Evolutionary conservation across 805 yeast genomes (phyloP), one percentile per base, ranked within the genome.

Genomic region (Hanseniaspora singularis): DNA sequence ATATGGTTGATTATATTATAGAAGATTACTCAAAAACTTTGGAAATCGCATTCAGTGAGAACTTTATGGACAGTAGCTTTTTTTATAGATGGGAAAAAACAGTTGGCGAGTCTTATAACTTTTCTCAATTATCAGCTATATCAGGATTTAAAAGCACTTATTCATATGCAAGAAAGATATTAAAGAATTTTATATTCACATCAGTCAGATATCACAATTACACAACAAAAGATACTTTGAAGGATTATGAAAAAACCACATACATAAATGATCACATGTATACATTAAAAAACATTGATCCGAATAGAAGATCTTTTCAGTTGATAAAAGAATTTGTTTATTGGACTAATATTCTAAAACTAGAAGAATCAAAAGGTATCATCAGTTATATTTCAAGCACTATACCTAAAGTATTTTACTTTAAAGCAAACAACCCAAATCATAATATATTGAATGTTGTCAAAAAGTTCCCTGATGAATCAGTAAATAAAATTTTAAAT

Each of bases 381-480:
- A 12, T 33, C 19, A 9, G 3, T 3, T 33, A 33, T 20, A 26
- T 19, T 19, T 33, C 38, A 8, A 7, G 8, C 20, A 24, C 38
- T 11, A 19, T 26, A 33, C 38, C 38, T 20, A 33, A 33, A 20
- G 15, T 33, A 11, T 33, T 33, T 33, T 33, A 33, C 14, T 33
- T 33, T 24, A 33, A 9, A 20, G 10, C 26, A 19, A 33, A 33
- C 26, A 5, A 33, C 8, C 38, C 38, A 11, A 33, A 33, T 19
- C 38, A 33, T 12, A 24, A 33, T 19, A 33, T 33, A 33, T 8
- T 27, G 15, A 42, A 42, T 27, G 46, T 42, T 5, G 14, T 42
- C 15, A 34, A 33, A 28, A 32, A 42, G 14, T 42, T 42, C 22
- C 46, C 46, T 4, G 5, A 33, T 26, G 46, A 42, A 20, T n/a